A percentile compares a stretch with the other conserved stretches of the same genome.
phyloP scores from a whole-genome alignment of 2,329 filamentous ascomycete genomes.

The Aschersonia sp. region DNA sequence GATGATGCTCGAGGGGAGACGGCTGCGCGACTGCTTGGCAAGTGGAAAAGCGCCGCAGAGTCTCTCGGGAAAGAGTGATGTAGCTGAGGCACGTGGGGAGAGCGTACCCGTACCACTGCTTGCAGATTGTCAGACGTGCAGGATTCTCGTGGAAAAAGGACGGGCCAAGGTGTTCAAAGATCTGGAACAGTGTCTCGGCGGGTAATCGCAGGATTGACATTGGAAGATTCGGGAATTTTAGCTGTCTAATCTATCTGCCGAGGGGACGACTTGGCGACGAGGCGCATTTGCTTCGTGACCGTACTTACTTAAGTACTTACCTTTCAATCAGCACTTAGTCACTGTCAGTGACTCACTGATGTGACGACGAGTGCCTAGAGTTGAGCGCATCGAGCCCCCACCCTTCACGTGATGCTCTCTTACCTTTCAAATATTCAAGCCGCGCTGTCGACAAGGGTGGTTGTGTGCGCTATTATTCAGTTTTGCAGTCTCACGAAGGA shows the following conservation, averaged over 20 bases:
- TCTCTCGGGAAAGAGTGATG: constrained; percentile 3
- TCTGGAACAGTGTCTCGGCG: constrained; percentile 6
- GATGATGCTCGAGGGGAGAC: constrained; percentile 1
- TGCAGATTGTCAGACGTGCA: constrained; percentile 7
- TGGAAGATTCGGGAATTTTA: neutral
- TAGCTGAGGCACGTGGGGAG: constrained; percentile 3
- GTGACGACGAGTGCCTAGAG: neutral
- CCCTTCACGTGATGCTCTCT: neutral
- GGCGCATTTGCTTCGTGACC: neutral
- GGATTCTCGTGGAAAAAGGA: constrained; percentile 7
- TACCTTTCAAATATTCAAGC: neutral
- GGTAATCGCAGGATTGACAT: constrained; percentile 9
- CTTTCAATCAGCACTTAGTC: neutral
- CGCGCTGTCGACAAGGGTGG: neutral
- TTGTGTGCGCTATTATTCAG: no score
- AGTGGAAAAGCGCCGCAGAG: constrained; percentile 1
- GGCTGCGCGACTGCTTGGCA: neutral
- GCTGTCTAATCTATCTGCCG: neutral
- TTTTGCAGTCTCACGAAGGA: no score
- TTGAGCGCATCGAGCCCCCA: neutral
- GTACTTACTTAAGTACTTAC: neutral
- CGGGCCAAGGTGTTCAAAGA: constrained; percentile 7
- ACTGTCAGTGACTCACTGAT: neutral
- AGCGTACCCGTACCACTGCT: constrained; percentile 9
- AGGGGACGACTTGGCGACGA: neutral